Evolutionary conservation across 768 basidiomycete species (phyloP), one percentile per base, ranked within the genome.

Genomic region (Rubroboletus satanas): DNA sequence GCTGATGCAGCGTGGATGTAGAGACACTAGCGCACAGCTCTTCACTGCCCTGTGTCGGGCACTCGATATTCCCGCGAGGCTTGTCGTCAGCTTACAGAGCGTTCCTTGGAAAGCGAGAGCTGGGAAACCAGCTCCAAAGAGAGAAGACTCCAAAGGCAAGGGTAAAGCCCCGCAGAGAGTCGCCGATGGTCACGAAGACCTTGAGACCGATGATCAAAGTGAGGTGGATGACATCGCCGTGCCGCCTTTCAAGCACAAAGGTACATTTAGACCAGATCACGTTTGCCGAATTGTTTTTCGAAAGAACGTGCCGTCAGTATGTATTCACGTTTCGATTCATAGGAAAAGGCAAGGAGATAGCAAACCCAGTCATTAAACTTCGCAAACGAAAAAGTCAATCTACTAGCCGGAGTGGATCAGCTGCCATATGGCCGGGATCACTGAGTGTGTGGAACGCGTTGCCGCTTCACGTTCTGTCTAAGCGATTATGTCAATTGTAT

Each of bases 11-110:
- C 77, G 73, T 55, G 97, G 95, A 7, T 88, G 85, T 23, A 79
- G 90, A 56, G 97, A 99, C 68, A 82, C 83, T 37, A 89, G 88
- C 54, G 88, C 93, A 1, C 93, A 96, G 62, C 79, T 98, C 4
- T 98, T 98, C 68, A 95, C 93, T 5, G 85, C 91, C 1, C 75
- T 97, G 0, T 92, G 93, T 69, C 80, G 97, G 21, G 90, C 85
- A 7, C 77, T 98, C 7, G 88, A 85, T 11, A 83, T 98, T 18
- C 94, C 94, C 0, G 83, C 93, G 7, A 77, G 97, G 45, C 76
- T 98, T 49, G 88, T 98, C 10, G 87, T 87, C 59, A 96, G 92
- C 64, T 71, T 99, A 42, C 96, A 98, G 71, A 85, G 90, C 50
- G 84, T 98, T 10, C 92, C 93, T 10, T 98, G 94, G 94, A 82